Evolutionary conservation across 1,284 basidiomycete genomes (phyloP).

Genomic region (Trichosporon sp.): DNA sequence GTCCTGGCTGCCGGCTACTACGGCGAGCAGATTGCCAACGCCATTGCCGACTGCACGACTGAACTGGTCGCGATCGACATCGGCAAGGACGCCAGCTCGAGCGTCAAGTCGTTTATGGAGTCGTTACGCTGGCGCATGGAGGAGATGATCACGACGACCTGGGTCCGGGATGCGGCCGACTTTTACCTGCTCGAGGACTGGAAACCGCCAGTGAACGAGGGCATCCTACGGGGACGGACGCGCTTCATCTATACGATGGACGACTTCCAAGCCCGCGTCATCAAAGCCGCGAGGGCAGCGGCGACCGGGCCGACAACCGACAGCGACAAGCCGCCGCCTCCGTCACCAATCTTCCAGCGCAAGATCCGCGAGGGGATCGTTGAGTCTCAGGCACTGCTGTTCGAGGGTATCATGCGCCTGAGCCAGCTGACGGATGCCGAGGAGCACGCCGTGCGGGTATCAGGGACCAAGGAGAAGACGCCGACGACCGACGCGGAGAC

Average conservation of each 20-base stretch:
- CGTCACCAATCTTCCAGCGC: conserved; percentile 54
- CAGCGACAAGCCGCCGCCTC: conserved; percentile 25
- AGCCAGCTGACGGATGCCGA: conserved; percentile 55
- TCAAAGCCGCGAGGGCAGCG: conserved; percentile 67
- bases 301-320: conserved; percentile 13
- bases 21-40: conserved; percentile 74
- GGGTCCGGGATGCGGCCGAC: conserved; percentile 82
- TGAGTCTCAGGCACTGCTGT: conserved; percentile 81
- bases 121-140: conserved; percentile 85
- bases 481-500: conserved; percentile 66
- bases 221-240: conserved; percentile 53
- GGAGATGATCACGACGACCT: conserved; percentile 75
- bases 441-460: background rate
- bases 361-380: conserved; percentile 86
- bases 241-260: conserved; percentile 72
- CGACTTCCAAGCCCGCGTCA: conserved; percentile 79
- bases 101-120: conserved; percentile 73
- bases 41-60: conserved; percentile 80
- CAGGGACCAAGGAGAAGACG: conserved; percentile 4
- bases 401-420: conserved; percentile 84
- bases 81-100: conserved; percentile 69
- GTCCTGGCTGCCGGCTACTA: conserved; percentile 82
- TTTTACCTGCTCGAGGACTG: conserved; percentile 88
- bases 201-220: conserved; percentile 61
- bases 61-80: conserved; percentile 83